Evolutionary conservation across 1,139 yeast genomes (phyloP).

Genomic region (Pichia terricola): DNA sequence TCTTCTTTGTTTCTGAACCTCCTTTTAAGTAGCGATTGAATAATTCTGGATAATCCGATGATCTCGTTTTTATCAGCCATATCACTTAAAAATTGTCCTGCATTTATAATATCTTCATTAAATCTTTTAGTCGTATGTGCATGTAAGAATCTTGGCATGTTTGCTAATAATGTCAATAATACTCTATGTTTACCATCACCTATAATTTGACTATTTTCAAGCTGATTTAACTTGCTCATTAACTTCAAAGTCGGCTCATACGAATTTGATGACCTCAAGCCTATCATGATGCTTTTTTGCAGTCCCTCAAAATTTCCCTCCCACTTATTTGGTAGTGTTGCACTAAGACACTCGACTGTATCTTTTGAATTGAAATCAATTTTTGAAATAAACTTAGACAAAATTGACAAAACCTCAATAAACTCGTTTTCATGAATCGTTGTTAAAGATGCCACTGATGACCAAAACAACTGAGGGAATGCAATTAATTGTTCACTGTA

Average conservation of each 20-base stretch:
- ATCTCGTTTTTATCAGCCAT: conserved; percentile 55
- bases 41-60: conserved; percentile 57
- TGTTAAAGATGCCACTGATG: conserved; percentile 82
- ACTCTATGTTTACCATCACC: conserved; percentile 66
- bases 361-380: conserved; percentile 82
- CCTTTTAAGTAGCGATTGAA: conserved; percentile 66
- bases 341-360: conserved; percentile 70
- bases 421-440: conserved; percentile 92
- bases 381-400: conserved; percentile 76
- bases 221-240: conserved; percentile 57
- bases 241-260: conserved; percentile 71
- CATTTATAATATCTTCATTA: conserved; percentile 41
- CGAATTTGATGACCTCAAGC: conserved; percentile 71
- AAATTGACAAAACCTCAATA: conserved; percentile 72
- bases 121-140: conserved; percentile 55
- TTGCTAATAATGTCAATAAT: conserved; percentile 63
- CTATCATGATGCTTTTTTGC: conserved; percentile 68
- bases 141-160: conserved; percentile 76
- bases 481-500: conserved; percentile 70
- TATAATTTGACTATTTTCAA: conserved; percentile 68
- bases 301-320: conserved; percentile 89
- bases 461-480: conserved; percentile 94
- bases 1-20: conserved; percentile 84
- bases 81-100: conserved; percentile 48
- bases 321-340: conserved; percentile 94